These are phyloP conservation scores for Russula sp. DNA, from an alignment of 768 basidiomycete species.

Conservation along the genomic window DNA sequence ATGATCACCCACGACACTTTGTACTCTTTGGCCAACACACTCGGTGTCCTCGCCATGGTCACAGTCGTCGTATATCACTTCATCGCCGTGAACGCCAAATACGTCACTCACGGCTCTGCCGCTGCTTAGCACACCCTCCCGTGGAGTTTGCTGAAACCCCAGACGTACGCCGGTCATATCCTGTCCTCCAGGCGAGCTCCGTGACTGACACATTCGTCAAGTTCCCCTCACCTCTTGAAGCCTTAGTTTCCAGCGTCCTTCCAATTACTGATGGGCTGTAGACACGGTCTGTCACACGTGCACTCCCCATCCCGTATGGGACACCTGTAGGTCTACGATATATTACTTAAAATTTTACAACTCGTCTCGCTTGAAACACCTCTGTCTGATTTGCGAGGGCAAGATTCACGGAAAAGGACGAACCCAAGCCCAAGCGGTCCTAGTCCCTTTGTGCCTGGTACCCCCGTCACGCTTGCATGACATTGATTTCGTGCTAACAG, in stretches of 20 bases:
- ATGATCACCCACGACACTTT: slow-evolving; percentile 84
- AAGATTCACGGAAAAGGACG: not conserved
- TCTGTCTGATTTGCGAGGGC: not conserved
- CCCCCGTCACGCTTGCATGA: not conserved
- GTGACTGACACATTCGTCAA: not conserved
- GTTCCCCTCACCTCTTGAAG: not conserved
- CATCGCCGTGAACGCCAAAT: slow-evolving; percentile 73
- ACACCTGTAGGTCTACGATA: not conserved
- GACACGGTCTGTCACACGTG: not conserved
- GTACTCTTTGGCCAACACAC: slow-evolving; percentile 73
- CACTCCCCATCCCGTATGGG: not conserved
- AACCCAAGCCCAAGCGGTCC: not conserved
- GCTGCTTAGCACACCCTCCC: not conserved
- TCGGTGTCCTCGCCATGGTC: slow-evolving; percentile 82
- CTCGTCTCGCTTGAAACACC: not conserved
- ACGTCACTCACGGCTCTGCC: slow-evolving; percentile 28
- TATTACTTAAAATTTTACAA: not conserved
- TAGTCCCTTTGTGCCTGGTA: not conserved
- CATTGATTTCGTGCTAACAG: no score
- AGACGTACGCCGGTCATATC: not conserved
- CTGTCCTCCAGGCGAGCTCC: not conserved
- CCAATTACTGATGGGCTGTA: not conserved
- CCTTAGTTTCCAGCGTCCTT: not conserved
- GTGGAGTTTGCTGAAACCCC: not conserved
- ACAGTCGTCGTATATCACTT: slow-evolving; percentile 88